Evolutionary conservation across 371 early-diverging fungal genomes (phyloP), one percentile per base, ranked within the genome.

Genomic region (Mortierella sp.): DNA sequence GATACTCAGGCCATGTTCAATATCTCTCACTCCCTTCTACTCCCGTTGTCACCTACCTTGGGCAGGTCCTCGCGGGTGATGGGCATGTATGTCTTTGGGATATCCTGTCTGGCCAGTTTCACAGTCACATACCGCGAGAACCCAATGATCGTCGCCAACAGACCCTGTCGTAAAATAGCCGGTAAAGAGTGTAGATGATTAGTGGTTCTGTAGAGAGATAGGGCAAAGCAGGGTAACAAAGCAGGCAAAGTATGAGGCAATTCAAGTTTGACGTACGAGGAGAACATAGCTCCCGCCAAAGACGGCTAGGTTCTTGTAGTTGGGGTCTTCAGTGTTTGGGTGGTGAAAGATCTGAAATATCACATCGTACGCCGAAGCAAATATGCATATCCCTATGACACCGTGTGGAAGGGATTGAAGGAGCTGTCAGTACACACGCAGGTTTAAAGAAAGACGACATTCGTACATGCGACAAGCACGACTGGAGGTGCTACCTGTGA

Each of bases 41-140:
- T n/a, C n/a, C n/a, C n/a, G n/a, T n/a, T n/a, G 26, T 71, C 41
- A 7, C 16, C 43, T 87, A 92, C 94, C 76, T 89, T 89, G 22
- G 93, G 93, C 45, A 93, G 68, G 76, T 94, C 93, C 37, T 88
- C 88, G 31, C 86, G 80, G 68, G 91, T 90, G 68, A 92, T 92
- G 16, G 93, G 93, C 68, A 93, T 87, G 76, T 92, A 91, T 0
- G 90, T 74, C 73, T 93, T 93, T n/a, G 95, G 95, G 48, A 93
- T 93, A 61, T 90, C 91, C 66, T 88, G 87, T 16, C 93, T 74
- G 6, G 92, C 89, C 9, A 88, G 58, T 66, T 90, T 86, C 19
- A 90, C 89, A 8, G 91, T 88, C 11, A 93, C 70, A 64, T 90
- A 79, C 22, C 92, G 89, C 69, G 90, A 90, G 64, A 90, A 91